Conservation (phyloP, 2,329 filamentous ascomycete species). For the Pseudogymnoascus pannorum region DNA sequence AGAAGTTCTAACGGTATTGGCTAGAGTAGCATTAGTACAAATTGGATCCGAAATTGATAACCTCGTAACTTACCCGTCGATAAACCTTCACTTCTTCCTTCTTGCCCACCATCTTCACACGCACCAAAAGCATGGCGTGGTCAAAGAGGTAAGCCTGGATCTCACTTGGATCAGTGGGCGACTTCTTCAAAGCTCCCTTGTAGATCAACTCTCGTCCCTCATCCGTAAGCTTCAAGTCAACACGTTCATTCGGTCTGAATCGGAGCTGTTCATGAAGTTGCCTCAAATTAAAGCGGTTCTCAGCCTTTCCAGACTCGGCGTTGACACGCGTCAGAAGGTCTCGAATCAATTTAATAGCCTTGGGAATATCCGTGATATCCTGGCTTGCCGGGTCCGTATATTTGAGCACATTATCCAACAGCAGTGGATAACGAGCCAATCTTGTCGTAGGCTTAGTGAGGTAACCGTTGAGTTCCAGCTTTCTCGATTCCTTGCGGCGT, state of each 20-base stretch:
- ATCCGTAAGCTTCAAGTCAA: constrained; percentile 90
- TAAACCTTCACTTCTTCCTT: constrained; percentile 93
- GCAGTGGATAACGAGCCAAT: constrained; percentile 83
- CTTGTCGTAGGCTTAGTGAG: constrained; percentile 95
- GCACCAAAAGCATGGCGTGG: constrained; percentile 85
- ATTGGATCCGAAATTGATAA: neutral
- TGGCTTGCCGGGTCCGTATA: constrained; percentile 83
- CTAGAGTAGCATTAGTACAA: constrained; percentile 31
- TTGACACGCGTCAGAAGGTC: constrained; percentile 86
- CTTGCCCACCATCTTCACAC: constrained; percentile 88
- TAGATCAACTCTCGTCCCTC: constrained; percentile 88
- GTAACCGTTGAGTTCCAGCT: constrained; percentile 94
- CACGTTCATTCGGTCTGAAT: constrained; percentile 81
- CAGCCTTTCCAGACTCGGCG: constrained; percentile 88
- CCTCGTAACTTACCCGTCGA: constrained; percentile 48
- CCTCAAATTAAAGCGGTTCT: constrained; percentile 94
- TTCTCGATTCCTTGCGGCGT: constrained; percentile 88
- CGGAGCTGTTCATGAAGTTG: constrained; percentile 87
- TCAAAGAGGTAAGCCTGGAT: constrained; percentile 96
- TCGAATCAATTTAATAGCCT: constrained; percentile 78
- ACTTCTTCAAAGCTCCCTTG: constrained; percentile 91
- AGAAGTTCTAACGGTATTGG: constrained; percentile 91
- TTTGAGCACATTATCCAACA: constrained; percentile 87
- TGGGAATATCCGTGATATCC: constrained; percentile 87
- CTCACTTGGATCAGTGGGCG: constrained; percentile 76